A percentile compares a stretch with the other conserved stretches of the same genome.
These are phyloP conservation scores for Chaetomidium leptoderma DNA, from an alignment of 495 filamentous ascomycete species.

Conservation along the genomic window DNA sequence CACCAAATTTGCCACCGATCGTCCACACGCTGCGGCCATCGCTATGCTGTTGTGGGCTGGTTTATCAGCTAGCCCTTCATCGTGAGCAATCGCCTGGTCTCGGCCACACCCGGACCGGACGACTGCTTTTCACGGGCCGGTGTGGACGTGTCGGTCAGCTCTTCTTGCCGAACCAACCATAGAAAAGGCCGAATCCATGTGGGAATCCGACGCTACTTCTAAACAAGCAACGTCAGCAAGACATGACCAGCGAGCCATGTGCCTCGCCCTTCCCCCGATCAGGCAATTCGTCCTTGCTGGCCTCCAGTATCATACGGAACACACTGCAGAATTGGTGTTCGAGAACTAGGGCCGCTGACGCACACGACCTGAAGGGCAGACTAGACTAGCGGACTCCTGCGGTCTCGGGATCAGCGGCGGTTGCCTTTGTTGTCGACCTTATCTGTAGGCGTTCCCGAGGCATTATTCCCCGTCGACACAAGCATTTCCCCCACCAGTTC, in stretches of 20 bases:
- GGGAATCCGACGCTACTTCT: not conserved
- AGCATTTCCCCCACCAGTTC: not conserved
- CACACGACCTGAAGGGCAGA: not conserved
- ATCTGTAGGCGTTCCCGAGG: not conserved
- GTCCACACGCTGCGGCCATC: not conserved
- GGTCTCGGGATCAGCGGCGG: not conserved
- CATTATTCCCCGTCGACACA: not conserved
- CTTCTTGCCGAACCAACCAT: not conserved
- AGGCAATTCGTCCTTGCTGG: not conserved
- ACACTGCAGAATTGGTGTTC: conserved; percentile 4
- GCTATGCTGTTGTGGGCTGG: not conserved
- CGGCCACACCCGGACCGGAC: not conserved
- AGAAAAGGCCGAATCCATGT: no score
- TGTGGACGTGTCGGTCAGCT: not conserved
- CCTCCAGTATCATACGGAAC: not conserved
- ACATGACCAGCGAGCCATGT: no score
- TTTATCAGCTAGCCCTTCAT: not conserved
- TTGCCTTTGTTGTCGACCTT: not conserved
- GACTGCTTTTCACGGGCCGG: not conserved
- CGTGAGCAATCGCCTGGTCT: not conserved
- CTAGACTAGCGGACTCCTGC: not conserved
- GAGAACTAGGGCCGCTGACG: not conserved
- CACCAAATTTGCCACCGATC: not conserved
- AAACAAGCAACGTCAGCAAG: not conserved
- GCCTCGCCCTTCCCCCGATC: not conserved